Conservation (phyloP, 2,329 filamentous ascomycete species). For the Ophiostoma ips region DNA sequence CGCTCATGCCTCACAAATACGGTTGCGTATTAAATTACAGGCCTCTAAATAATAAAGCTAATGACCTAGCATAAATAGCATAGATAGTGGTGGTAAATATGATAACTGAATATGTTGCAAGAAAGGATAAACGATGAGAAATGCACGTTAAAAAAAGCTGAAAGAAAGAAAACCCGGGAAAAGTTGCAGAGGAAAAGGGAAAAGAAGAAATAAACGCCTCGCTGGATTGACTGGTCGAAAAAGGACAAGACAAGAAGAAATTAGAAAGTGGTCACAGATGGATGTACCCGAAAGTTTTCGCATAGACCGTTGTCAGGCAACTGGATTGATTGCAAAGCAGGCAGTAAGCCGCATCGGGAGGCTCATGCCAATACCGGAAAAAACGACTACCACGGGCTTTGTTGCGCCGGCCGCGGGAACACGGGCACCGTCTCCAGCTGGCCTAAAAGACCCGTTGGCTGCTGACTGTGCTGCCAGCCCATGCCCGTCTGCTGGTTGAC, state of each 20-base stretch:
- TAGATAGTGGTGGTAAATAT: not conserved
- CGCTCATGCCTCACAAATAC: no score
- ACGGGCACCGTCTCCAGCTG: constrained; percentile 66
- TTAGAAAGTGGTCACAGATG: not conserved
- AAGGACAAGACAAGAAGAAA: not conserved
- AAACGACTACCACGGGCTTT: constrained; percentile 41
- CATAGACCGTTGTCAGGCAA: no score
- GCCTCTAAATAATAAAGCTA: not conserved
- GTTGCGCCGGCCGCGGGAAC: constrained; percentile 65
- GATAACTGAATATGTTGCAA: no score
- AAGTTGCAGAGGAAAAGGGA: not conserved
- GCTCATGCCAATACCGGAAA: no score
- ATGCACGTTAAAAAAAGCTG: no score
- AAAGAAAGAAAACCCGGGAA: not conserved
- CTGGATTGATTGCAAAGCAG: no score
- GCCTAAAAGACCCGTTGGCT: constrained; percentile 71
- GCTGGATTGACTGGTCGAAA: constrained; percentile 8
- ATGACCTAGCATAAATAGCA: not conserved
- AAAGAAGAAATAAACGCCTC: constrained; percentile 8
- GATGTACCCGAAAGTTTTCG: no score
- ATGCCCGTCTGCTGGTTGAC: constrained; percentile 78
- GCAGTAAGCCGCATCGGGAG: no score
- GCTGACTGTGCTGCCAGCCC: constrained; percentile 72
- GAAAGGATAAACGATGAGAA: not conserved
- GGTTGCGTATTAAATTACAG: not conserved